Percentiles rank a stretch among this genome's conserved stretches.
These are phyloP conservation scores for Acacia acuminata DNA, from an alignment of 306 rosid genomes.

Conservation along the genomic window DNA sequence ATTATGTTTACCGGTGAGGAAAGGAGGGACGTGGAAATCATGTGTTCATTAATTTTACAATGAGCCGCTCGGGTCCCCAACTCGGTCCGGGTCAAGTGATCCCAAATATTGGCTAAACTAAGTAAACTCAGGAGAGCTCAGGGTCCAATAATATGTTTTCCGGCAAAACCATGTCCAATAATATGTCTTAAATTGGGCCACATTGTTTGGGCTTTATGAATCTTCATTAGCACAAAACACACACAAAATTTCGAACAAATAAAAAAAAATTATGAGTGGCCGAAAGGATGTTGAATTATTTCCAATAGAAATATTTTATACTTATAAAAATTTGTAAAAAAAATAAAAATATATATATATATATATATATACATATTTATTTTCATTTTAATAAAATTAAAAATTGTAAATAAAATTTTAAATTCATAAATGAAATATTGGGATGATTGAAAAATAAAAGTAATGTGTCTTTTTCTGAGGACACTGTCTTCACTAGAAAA, in stretches of 20 bases:
- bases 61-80: not conserved
- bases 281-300: too few relatives aligned
- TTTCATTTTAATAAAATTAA: not conserved
- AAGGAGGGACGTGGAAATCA: not conserved
- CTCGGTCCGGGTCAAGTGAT: not conserved
- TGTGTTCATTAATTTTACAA: not conserved
- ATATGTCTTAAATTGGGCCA: not conserved
- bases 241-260: too few relatives aligned
- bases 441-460: not conserved
- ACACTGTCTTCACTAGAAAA: not conserved
- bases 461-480: not conserved
- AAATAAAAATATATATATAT: too few relatives aligned
- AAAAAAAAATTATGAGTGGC: too few relatives aligned
- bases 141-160: too few relatives aligned
- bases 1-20: conserved; percentile 11
- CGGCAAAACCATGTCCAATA: too few relatives aligned
- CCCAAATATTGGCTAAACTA: not conserved
- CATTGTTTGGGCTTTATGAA: not conserved
- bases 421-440: not conserved
- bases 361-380: too few relatives aligned
- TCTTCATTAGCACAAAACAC: not conserved
- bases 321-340: too few relatives aligned
- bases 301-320: too few relatives aligned
- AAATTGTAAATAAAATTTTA: not conserved
- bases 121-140: not conserved